Evolutionary conservation across 371 early-diverging fungal genomes (phyloP).

Genomic region (Nematocida ausubeli): DNA sequence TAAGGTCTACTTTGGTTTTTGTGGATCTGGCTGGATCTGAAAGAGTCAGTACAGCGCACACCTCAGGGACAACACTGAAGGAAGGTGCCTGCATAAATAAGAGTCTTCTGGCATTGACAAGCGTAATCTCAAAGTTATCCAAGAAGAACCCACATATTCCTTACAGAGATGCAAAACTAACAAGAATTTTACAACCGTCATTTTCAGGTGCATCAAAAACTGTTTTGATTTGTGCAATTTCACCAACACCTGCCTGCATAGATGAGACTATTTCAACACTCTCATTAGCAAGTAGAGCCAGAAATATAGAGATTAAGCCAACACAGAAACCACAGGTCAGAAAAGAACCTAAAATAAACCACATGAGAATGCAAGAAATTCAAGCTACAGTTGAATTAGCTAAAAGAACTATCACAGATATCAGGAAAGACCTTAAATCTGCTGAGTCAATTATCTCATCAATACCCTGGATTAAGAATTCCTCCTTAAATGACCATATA

Average conservation of each 20-base stretch:
- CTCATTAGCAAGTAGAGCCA: constrained; percentile 69
- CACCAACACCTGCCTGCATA: constrained; percentile 72
- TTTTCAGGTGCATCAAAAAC: constrained; percentile 83
- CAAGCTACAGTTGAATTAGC: neutral
- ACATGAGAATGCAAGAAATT: neutral
- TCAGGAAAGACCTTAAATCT: neutral
- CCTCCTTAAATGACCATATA: neutral
- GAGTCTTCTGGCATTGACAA: constrained; percentile 89
- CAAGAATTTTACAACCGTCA: constrained; percentile 85
- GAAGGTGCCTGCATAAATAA: constrained; percentile 96
- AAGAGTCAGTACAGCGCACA: constrained; percentile 84
- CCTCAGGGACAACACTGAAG: constrained; percentile 82
- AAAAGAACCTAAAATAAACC: constrained; percentile 10
- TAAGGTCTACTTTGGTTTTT: constrained; percentile 70
- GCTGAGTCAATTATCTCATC: neutral
- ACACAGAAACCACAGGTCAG: constrained; percentile 55
- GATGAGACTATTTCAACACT: constrained; percentile 85
- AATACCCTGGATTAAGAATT: neutral
- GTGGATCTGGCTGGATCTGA: constrained; percentile 99
- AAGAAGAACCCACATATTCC: constrained; percentile 77
- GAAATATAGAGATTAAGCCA: constrained; percentile 46
- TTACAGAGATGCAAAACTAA: constrained; percentile 92
- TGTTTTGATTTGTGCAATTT: constrained; percentile 84
- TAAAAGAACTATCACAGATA: neutral
- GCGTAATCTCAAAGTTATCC: constrained; percentile 91